A percentile compares a stretch with the other conserved stretches of the same genome.
Evolutionary conservation across 2,329 filamentous ascomycete genomes (phyloP).

Genomic region (Sphaceloma murrayae): DNA sequence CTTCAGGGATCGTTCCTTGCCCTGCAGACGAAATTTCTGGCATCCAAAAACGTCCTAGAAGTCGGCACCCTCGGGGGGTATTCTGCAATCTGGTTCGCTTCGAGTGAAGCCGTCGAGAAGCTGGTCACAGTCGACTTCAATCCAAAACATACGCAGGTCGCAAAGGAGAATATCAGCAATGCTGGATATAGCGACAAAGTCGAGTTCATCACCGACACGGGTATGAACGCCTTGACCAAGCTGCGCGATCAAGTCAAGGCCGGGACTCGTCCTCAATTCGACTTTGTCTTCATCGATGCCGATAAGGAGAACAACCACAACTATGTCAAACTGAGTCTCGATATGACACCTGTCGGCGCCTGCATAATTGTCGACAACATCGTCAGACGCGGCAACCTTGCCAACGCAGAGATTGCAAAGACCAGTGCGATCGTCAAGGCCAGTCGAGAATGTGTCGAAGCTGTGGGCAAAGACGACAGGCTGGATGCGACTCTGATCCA

Average conservation of each 20-base stretch:
- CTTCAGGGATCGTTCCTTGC: conserved; percentile 33
- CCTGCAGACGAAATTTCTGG: conserved; percentile 27
- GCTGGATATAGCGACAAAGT: conserved; percentile 36
- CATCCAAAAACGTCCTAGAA: conserved; percentile 37
- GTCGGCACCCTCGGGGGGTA: conserved; percentile 49
- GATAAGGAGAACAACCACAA: conserved; percentile 42
- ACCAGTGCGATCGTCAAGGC: conserved; percentile 24
- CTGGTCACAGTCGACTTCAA: conserved; percentile 46
- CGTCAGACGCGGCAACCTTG: conserved; percentile 34
- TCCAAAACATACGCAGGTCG: conserved; percentile 38
- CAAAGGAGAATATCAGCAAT: conserved; percentile 36
- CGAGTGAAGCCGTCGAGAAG: conserved; percentile 28
- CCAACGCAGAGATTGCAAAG: conserved; percentile 22
- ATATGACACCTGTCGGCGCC: conserved; percentile 34
- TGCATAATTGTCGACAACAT: conserved; percentile 45
- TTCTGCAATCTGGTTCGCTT: conserved; percentile 45
- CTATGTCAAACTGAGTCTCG: conserved; percentile 29
- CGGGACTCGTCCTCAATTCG: conserved; percentile 36
- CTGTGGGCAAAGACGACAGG: conserved; percentile 33
- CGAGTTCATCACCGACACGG: conserved; percentile 39
- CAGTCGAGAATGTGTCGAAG: conserved; percentile 32
- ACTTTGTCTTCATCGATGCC: conserved; percentile 47
- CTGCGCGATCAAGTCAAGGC: conserved; percentile 34
- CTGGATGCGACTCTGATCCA: conserved; percentile 37
- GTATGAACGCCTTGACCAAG: conserved; percentile 34